These are phyloP conservation scores for Castanea mollissima DNA, from an alignment of 306 rosid genomes.

Conservation along the genomic window DNA sequence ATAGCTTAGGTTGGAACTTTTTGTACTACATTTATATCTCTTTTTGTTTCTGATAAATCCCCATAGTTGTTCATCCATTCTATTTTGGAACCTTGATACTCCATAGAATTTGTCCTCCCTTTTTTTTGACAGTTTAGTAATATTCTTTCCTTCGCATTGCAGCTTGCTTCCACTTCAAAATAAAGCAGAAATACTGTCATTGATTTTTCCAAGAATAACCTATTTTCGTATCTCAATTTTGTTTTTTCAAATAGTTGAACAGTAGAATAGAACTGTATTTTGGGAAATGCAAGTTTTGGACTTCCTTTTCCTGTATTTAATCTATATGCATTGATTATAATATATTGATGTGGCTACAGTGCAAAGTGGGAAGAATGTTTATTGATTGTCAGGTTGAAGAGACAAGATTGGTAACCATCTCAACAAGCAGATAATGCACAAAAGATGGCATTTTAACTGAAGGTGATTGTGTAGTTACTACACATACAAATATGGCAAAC, in stretches of 20 bases:
- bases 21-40: neutral
- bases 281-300: neutral
- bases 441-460: neutral
- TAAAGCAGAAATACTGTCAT: neutral
- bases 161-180: too few relatives aligned
- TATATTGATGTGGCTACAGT: neutral
- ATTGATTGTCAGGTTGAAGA: too few relatives aligned
- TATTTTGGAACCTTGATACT: neutral
- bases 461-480: neutral
- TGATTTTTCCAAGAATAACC: neutral
- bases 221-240: neutral
- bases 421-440: too few relatives aligned
- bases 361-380: too few relatives aligned
- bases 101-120: neutral
- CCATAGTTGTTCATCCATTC: neutral
- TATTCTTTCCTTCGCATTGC: too few relatives aligned
- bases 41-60: neutral
- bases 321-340: neutral
- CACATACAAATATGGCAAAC: neutral
- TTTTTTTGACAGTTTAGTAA: too few relatives aligned
- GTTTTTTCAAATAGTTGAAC: neutral
- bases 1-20: neutral
- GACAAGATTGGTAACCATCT: too few relatives aligned
- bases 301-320: neutral
- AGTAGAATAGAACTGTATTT: neutral